Evolutionary conservation across 1,284 basidiomycete genomes (phyloP).

Genomic region (Trichosporon inkin): DNA sequence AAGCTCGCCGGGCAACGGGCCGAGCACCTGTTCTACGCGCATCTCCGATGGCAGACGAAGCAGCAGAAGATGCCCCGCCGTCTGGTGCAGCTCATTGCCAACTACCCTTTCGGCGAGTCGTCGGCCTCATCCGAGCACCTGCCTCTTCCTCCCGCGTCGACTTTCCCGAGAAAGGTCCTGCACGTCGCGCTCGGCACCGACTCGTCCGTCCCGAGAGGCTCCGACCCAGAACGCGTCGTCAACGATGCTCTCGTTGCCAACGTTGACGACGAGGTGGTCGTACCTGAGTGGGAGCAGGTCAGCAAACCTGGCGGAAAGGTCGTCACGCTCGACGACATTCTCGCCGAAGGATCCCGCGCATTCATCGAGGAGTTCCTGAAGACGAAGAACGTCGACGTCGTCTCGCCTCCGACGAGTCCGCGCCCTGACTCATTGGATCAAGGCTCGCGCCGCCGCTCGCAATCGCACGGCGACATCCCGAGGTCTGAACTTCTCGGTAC

Average conservation of each 20-base stretch:
- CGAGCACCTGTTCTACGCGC: slow-evolving; percentile 43
- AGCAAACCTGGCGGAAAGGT: neutral
- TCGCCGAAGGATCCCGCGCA: slow-evolving; percentile 22
- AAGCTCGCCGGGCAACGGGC: slow-evolving; percentile 29
- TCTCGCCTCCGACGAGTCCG: slow-evolving; percentile 9
- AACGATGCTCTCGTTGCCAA: slow-evolving; percentile 22
- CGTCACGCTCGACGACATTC: slow-evolving; percentile 19
- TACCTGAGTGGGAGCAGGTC: slow-evolving; percentile 9
- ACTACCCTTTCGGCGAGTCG: slow-evolving; percentile 38
- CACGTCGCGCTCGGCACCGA: slow-evolving; percentile 29
- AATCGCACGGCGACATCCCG: slow-evolving; percentile 23
- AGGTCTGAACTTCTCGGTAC: slow-evolving; percentile 4
- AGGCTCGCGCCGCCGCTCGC: slow-evolving; percentile 21
- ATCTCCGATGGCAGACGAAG: slow-evolving; percentile 40
- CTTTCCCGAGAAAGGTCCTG: slow-evolving; percentile 32
- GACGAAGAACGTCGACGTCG: slow-evolving; percentile 15
- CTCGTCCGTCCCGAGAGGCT: slow-evolving; percentile 16
- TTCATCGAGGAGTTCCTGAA: slow-evolving; percentile 20
- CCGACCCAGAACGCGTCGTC: slow-evolving; percentile 19
- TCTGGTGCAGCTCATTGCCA: slow-evolving; percentile 33
- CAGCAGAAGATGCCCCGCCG: slow-evolving; percentile 34
- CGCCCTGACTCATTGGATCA: neutral
- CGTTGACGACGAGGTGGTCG: slow-evolving; percentile 14
- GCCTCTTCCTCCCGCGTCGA: slow-evolving; percentile 32
- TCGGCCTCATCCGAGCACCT: slow-evolving; percentile 29